Conservation (phyloP, 2,329 filamentous ascomycete genomes). For the Salinomyces thailandicus region DNA sequence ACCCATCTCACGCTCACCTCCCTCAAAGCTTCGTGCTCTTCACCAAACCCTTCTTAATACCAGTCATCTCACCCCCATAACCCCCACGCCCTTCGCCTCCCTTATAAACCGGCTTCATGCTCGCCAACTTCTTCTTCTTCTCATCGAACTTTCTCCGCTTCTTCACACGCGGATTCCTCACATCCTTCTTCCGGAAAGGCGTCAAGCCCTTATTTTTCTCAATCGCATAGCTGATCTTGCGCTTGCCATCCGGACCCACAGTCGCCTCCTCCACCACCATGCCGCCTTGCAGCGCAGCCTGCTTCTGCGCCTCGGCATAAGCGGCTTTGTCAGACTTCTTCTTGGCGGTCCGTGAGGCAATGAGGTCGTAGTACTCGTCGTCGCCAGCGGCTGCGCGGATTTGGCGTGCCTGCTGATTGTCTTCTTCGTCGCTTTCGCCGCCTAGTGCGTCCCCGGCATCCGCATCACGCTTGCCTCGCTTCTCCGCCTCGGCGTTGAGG, state of each 20-base stretch:
- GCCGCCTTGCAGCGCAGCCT: slow-evolving; percentile 46
- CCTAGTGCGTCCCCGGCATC: slow-evolving; percentile 55
- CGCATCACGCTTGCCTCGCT: slow-evolving; percentile 59
- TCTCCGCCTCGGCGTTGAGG: slow-evolving; percentile 79
- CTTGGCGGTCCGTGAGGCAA: slow-evolving; percentile 55
- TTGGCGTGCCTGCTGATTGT: slow-evolving; percentile 44
- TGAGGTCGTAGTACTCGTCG: slow-evolving; percentile 77
- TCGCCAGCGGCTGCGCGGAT: slow-evolving; percentile 42
- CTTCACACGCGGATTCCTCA: slow-evolving; percentile 91
- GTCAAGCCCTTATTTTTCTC: slow-evolving; percentile 95
- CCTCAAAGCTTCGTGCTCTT: slow-evolving; percentile 84
- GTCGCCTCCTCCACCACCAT: slow-evolving; percentile 57
- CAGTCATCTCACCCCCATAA: slow-evolving; percentile 84
- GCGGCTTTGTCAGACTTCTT: slow-evolving; percentile 69
- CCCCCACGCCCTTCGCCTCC: slow-evolving; percentile 73
- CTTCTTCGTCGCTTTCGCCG: slow-evolving; percentile 58
- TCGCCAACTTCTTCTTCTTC: slow-evolving; percentile 93
- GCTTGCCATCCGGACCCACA: slow-evolving; percentile 73
- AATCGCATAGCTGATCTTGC: slow-evolving; percentile 87
- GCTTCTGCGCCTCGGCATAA: slow-evolving; percentile 45
- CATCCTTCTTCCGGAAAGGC: slow-evolving; percentile 84
- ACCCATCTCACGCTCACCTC: background rate
- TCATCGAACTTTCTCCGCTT: slow-evolving; percentile 94
- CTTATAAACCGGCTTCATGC: slow-evolving; percentile 76
- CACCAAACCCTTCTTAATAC: slow-evolving; percentile 88